Base-by-base conservation (phyloP, 345 rosid species). In the Acer campestre region DNA sequence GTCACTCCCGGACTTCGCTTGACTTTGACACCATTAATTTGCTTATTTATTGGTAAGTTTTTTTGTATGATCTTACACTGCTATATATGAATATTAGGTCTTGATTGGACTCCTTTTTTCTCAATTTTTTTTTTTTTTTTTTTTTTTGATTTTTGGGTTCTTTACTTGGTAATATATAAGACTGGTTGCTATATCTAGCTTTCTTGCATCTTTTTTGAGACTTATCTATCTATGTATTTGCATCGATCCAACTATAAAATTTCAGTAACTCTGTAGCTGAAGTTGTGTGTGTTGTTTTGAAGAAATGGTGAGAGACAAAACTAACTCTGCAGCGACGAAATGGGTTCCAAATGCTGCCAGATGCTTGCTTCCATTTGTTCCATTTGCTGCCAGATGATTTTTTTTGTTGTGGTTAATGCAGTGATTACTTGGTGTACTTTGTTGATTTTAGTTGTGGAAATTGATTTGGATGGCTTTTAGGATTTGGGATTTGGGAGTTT, bases 291-390 rank as follows among this genome's bases (percentile, higher is more conserved):
- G 20, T 64, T 44, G 5, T 31, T 74, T 13, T 53, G 53, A 18
- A 53, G 68, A 77, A 59, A 91, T 91, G 96, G 96, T 90, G 86
- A 87, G 96, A 82, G 91, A 89, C 16, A 91, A 90, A 82, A 91
- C 93, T 25, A 25, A 25, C 27, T 25, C 0, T 25, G 27, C 27
- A 25, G 27, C 27, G 27, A 25, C 27, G 27, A 25, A 25, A 25
- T 25, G 27, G 27, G 27, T 25, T 25, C 27, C 27, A 25, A 25
- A 25, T 25, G 27, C 27, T 25, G 27, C 27, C 27, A 25, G 27
- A 25, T 25, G 27, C 27, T 25, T 25, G 27, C 27, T 25, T 25
- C 27, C 27, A 25, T 25, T 25, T 25, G 27, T 25, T 25, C 27
- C 27, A 25, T 25, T 25, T 25, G 27, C 27, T 25, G 27, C 27